These are phyloP conservation scores for Guillardia theta DNA, from an alignment of 78 protist genomes.

Conservation along the genomic window DNA sequence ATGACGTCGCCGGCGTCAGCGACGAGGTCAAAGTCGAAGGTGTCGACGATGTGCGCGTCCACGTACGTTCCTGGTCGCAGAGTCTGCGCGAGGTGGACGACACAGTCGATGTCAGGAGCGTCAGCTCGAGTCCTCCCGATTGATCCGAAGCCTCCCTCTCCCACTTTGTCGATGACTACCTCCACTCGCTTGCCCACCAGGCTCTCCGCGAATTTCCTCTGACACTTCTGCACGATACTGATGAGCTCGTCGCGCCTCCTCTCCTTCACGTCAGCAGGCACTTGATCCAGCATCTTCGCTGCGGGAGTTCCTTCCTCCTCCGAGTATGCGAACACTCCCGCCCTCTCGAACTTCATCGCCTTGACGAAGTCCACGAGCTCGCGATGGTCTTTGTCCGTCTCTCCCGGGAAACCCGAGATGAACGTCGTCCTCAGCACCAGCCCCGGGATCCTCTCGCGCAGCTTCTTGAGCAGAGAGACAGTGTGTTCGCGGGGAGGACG, in stretches of 20 bases:
- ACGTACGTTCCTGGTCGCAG: neutral
- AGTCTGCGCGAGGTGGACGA: neutral
- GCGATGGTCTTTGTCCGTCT: neutral
- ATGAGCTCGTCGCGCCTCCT: constrained; percentile 13
- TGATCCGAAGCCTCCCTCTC: neutral
- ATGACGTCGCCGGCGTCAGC: neutral
- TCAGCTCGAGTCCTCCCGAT: constrained; percentile 18
- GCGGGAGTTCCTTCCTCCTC: constrained; percentile 55
- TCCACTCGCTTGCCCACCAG: neutral
- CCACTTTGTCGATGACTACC: neutral
- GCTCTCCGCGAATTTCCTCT: neutral
- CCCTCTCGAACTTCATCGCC: constrained; percentile 29
- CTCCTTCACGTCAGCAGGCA: neutral
- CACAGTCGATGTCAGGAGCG: constrained; percentile 48
- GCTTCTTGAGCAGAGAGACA: neutral
- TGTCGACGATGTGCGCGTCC: neutral
- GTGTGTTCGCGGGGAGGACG: neutral
- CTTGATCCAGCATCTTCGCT: neutral
- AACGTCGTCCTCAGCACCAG: neutral
- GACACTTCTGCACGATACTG: neutral
- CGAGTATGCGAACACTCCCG: constrained; percentile 44
- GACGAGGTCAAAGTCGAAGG: neutral
- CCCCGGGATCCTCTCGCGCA: neutral
- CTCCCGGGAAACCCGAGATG: constrained; percentile 27
- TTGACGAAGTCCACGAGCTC: constrained; percentile 1